Evolutionary conservation across 108 stramenopile species (phyloP).

Genomic region (Cyclotella choctawhatcheeana): DNA sequence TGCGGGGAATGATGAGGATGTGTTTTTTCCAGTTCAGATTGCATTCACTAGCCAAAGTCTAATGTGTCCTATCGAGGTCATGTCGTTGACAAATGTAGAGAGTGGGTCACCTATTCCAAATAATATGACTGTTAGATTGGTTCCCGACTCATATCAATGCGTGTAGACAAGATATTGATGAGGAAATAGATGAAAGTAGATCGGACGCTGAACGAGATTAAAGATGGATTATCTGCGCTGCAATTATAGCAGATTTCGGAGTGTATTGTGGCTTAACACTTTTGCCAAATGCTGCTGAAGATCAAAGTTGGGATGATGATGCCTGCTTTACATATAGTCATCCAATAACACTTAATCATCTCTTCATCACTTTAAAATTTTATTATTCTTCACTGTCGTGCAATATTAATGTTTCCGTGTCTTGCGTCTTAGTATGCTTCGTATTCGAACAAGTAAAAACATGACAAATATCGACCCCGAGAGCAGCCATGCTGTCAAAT

Average conservation of each 20-base stretch:
- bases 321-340: not conserved
- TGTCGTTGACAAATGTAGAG: slow-evolving; percentile 57
- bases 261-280: not conserved
- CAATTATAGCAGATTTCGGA: too few relatives aligned
- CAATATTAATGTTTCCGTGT: not conserved
- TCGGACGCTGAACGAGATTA: not conserved
- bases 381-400: not conserved
- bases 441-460: not conserved
- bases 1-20: slow-evolving; percentile 79
- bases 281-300: not conserved
- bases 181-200: not conserved
- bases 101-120: slow-evolving; percentile 85
- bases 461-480: not conserved
- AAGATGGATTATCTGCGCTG: too few relatives aligned
- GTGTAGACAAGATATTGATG: slow-evolving; percentile 35
- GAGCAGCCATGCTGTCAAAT: not conserved
- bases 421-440: not conserved
- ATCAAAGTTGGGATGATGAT: slow-evolving; percentile 2
- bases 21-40: slow-evolving; percentile 96
- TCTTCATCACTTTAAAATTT: not conserved
- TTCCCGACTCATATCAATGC: slow-evolving; percentile 78
- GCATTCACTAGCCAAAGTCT: slow-evolving; percentile 91
- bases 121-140: slow-evolving; percentile 67
- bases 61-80: slow-evolving; percentile 87
- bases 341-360: slow-evolving; percentile 7